Percentiles rank a stretch among this genome's conserved stretches.
Conservation (phyloP, 768 basidiomycete species). For the Lentinula aciculospora region DNA sequence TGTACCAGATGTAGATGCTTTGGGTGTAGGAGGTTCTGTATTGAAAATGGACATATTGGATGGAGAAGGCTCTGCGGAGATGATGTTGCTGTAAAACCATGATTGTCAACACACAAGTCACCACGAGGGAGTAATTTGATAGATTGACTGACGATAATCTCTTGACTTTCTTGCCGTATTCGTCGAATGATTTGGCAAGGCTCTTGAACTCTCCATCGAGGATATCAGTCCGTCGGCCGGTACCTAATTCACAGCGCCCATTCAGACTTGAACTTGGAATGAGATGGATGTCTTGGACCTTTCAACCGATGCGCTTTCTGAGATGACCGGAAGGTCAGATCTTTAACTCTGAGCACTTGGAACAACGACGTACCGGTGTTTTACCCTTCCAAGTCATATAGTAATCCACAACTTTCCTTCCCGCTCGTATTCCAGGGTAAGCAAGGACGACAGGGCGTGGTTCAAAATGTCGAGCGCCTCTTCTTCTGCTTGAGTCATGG, state of each 20-base stretch:
- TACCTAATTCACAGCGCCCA: neutral
- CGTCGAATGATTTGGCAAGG: constrained; percentile 1
- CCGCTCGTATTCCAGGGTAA: constrained; percentile 31
- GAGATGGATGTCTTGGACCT: constrained; percentile 10
- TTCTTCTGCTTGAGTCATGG: neutral
- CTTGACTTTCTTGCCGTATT: constrained; percentile 7
- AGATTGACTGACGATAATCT: constrained; percentile 6
- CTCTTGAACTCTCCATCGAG: constrained; percentile 8
- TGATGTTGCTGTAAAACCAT: neutral
- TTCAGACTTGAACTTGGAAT: neutral
- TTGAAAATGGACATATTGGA: neutral
- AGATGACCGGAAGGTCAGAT: neutral
- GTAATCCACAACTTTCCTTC: constrained; percentile 39
- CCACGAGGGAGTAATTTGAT: neutral
- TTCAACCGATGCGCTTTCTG: constrained; percentile 20
- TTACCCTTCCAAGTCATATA: constrained; percentile 46
- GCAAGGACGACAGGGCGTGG: constrained; percentile 36
- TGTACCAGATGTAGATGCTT: neutral
- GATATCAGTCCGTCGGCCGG: constrained; percentile 5
- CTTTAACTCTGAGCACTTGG: neutral
- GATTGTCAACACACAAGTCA: neutral
- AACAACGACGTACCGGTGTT: constrained; percentile 12
- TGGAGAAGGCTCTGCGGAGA: neutral
- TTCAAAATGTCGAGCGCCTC: neutral
- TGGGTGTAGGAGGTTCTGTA: neutral